A percentile compares a stretch with the other conserved stretches of the same genome.
Conservation (phyloP, 306 rosid species). For the Abrus pulchellus region DNA sequence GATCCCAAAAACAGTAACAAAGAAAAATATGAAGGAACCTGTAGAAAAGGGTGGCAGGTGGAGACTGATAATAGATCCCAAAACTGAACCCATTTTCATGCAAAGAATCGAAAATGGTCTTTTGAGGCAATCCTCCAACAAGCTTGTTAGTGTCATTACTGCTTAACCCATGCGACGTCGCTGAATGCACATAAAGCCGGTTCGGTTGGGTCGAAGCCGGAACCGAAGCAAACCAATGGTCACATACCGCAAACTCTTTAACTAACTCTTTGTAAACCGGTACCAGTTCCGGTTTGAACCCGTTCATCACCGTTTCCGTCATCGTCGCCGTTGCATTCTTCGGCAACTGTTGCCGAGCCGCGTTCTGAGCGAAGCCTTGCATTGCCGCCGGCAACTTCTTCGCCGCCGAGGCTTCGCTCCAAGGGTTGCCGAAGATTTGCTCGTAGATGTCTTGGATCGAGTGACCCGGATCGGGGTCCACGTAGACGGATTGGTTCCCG, state of each 20-base stretch:
- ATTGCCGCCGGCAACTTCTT: conserved; percentile 58
- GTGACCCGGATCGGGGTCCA: conserved; percentile 87
- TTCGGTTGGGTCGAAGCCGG: conserved; percentile 87
- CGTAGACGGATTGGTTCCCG: conserved; percentile 55
- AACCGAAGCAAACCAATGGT: conserved; percentile 82
- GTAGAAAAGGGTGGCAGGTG: conserved; percentile 74
- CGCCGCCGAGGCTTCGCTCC: conserved; percentile 65
- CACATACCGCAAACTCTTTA: conserved; percentile 77
- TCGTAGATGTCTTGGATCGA: conserved; percentile 77
- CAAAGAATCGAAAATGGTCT: conserved; percentile 81
- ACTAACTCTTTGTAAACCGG: conserved; percentile 66
- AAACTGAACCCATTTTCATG: conserved; percentile 70
- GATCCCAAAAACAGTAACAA: no score
- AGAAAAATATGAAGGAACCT: conserved; percentile 49
- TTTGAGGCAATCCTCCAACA: conserved; percentile 79
- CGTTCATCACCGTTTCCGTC: conserved; percentile 75
- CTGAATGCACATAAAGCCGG: conserved; percentile 81
- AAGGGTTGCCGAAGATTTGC: conserved; percentile 81
- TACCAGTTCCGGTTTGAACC: conserved; percentile 65
- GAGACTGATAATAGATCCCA: conserved; percentile 73
- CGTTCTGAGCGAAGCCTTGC: conserved; percentile 80
- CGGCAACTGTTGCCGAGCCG: conserved; percentile 50
- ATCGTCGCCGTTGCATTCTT: conserved; percentile 40
- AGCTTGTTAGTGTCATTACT: conserved; percentile 63
- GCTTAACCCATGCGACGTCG: conserved; percentile 74